These are phyloP conservation scores for Gaeumannomyces tritici DNA, from an alignment of 2,329 filamentous ascomycete genomes.

Conservation along the genomic window DNA sequence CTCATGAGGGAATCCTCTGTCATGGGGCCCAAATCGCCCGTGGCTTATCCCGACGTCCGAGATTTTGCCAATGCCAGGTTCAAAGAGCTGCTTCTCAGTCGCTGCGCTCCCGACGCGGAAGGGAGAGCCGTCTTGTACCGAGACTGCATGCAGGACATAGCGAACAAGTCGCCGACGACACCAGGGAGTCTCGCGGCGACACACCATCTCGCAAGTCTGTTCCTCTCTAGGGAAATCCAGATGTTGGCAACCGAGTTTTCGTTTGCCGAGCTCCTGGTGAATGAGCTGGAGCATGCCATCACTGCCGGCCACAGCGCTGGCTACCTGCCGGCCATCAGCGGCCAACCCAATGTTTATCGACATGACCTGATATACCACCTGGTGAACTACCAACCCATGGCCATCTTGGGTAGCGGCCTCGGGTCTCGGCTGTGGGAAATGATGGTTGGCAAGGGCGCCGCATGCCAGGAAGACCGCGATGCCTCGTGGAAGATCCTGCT, in stretches of 20 bases:
- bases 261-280: constrained; percentile 50
- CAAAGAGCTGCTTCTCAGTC: constrained; percentile 42
- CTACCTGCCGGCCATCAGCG: constrained; percentile 34
- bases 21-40: constrained; percentile 38
- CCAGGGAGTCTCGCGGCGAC: constrained; percentile 67
- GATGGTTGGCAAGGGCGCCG: constrained; percentile 55
- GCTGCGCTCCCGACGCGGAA: constrained; percentile 37
- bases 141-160: constrained; percentile 60
- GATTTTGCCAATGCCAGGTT: constrained; percentile 54
- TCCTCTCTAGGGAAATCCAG: constrained; percentile 36
- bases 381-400: constrained; percentile 49
- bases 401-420: constrained; percentile 47
- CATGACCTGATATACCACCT: constrained; percentile 49
- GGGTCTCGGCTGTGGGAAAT: constrained; percentile 61
- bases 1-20: constrained; percentile 64
- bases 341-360: constrained; percentile 38
- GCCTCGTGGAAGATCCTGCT: constrained; percentile 59
- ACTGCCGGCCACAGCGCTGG: constrained; percentile 27
- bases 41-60: constrained; percentile 53
- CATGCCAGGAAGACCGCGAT: constrained; percentile 51
- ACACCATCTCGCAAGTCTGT: constrained; percentile 21
- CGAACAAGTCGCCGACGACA: constrained; percentile 49
- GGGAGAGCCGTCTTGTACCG: constrained; percentile 54
- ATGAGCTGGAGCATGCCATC: constrained; percentile 52
- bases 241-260: constrained; percentile 51